phyloP scores from a whole-genome alignment of 805 yeast genomes.

The Cyberlindnera japonica region DNA sequence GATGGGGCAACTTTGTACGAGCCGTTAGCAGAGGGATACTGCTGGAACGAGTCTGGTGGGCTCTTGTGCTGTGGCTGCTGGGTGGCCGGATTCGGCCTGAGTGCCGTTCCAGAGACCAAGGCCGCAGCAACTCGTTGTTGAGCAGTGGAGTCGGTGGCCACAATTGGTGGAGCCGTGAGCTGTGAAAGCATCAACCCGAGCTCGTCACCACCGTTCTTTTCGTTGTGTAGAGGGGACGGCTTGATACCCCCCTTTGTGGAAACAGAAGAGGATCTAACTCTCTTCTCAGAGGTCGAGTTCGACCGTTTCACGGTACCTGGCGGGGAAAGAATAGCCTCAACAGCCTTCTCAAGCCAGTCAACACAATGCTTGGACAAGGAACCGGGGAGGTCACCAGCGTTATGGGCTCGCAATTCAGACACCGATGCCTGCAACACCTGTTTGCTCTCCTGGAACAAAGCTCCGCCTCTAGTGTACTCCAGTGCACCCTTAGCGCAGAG shows the following conservation, averaged over 20 bases:
- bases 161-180: slow-evolving; percentile 27
- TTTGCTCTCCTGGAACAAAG: slow-evolving; percentile 68
- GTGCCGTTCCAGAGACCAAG: too few species aligned
- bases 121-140: slow-evolving; percentile 11
- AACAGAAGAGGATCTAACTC: slow-evolving; percentile 10
- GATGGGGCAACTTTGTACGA: slow-evolving; percentile 12
- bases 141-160: slow-evolving; percentile 11
- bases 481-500: slow-evolving; percentile 71
- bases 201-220: slow-evolving; percentile 13
- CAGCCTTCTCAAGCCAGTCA: slow-evolving; percentile 52
- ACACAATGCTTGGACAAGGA: slow-evolving; percentile 55
- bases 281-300: slow-evolving; percentile 12
- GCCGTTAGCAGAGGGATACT: neutral
- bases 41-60: slow-evolving; percentile 9
- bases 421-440: slow-evolving; percentile 49
- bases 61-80: too few species aligned
- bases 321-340: slow-evolving; percentile 49
- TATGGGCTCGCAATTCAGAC: slow-evolving; percentile 39
- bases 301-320: slow-evolving; percentile 13
- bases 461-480: slow-evolving; percentile 82
- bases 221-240: slow-evolving; percentile 18
- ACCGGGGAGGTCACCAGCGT: slow-evolving; percentile 54
- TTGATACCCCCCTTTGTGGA: slow-evolving; percentile 7
- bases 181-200: slow-evolving; percentile 28
- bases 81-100: too few species aligned